These are phyloP conservation scores for Suillus fuscotomentosus DNA, from an alignment of 768 basidiomycete species.

Conservation along the genomic window DNA sequence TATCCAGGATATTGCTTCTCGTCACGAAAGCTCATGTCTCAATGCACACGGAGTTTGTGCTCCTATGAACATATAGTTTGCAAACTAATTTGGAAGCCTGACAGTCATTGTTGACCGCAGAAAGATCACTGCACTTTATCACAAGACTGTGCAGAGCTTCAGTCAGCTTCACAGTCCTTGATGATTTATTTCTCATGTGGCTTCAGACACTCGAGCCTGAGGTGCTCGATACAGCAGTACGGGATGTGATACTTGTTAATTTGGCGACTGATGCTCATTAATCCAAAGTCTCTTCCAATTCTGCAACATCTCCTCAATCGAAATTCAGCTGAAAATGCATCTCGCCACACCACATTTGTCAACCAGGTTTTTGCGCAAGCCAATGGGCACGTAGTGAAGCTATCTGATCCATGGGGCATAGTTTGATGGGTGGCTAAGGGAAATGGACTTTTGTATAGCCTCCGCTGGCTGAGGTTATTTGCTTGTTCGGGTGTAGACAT, in stretches of 20 bases:
- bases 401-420: constrained; percentile 55
- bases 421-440: constrained; percentile 43
- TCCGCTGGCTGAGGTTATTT: constrained; percentile 62
- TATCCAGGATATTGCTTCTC: constrained; percentile 43
- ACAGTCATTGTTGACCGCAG: constrained; percentile 24
- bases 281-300: constrained; percentile 47
- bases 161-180: constrained; percentile 56
- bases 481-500: constrained; percentile 66
- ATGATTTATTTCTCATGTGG: constrained; percentile 60
- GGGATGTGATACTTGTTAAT: constrained; percentile 7
- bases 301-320: constrained; percentile 57
- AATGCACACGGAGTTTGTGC: not conserved
- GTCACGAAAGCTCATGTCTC: not conserved
- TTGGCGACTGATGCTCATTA: not conserved
- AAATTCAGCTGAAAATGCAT: constrained; percentile 41
- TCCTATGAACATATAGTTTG: not conserved
- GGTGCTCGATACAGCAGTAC: constrained; percentile 40
- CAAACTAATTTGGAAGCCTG: not conserved
- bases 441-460: constrained; percentile 43
- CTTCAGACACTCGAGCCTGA: constrained; percentile 44
- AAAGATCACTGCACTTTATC: constrained; percentile 49
- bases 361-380: constrained; percentile 30
- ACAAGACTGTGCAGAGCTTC: constrained; percentile 52
- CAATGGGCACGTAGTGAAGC: constrained; percentile 26
- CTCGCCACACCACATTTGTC: constrained; percentile 37